Base-by-base conservation (phyloP, 257 asterid species). In the Scutellaria barbata region DNA sequence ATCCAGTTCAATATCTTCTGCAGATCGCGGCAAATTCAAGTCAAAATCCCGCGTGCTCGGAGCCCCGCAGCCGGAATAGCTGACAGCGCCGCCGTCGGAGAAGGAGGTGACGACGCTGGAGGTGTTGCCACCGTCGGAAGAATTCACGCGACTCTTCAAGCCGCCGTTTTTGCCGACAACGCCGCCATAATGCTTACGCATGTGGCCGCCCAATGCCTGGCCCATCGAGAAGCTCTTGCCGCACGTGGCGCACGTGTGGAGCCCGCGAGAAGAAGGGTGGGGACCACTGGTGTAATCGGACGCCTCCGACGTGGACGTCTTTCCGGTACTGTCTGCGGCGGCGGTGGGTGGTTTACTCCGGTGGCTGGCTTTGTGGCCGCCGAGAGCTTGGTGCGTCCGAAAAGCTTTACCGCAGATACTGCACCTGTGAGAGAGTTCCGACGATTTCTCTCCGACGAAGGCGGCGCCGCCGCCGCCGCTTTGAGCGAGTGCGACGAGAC, bases 141-240 rank as follows among this genome's bases (percentile, higher is more conserved):
- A 51, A 9, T 18, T 76, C 8, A 48, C 35, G 37, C 72, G 61
- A 33, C 53, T 48, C 10, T 55, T 60, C 0, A 14, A 20, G 17
- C 39, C 71, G 9, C 54, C 63, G 25, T 20, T 2, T 20, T 2
- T 20, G 25, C 72, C 68, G 37, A 76, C 55, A 1, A 62, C 55
- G 48, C 84, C 83, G 47, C 47, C 71, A 68, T 83, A 83, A 45
- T 85, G 90, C 18, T 76, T 68, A 8, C 87, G 87, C 78, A 78
- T 85, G 80, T 85, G 90, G 41, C 90, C 88, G 70, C 88, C 90
- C 58, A 83, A 14, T 0, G 84, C 87, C 37, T 79, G 88, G 5
- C 88, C 88, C 8, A 72, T 72, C 1, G 75, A 55, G 13, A 74
- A 78, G 6, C 25, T 40, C 68, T 18, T 60, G 47, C 45, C 78